Conservation (phyloP, 495 filamentous ascomycete genomes). For the Gamarada debralockiae region DNA sequence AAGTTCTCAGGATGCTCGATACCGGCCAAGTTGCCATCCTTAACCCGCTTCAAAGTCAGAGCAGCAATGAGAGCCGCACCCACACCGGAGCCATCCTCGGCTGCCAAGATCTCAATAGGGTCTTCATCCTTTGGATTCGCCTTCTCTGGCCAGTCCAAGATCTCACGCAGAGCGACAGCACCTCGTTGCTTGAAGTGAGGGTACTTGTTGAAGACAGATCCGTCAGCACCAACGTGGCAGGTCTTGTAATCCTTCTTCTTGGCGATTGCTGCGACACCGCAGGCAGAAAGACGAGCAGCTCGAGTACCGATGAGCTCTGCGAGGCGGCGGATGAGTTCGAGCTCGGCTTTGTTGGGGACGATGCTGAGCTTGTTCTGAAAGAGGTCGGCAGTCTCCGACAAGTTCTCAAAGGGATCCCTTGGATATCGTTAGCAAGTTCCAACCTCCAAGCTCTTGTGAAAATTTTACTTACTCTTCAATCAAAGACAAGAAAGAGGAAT, state of each 20-base stretch:
- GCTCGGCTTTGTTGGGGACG: slow-evolving; percentile 63
- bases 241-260: slow-evolving; percentile 85
- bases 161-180: slow-evolving; percentile 84
- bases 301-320: slow-evolving; percentile 93
- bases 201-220: slow-evolving; percentile 97
- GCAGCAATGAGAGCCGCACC: slow-evolving; percentile 93
- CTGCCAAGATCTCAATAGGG: slow-evolving; percentile 78
- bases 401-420: slow-evolving; percentile 89
- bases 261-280: slow-evolving; percentile 91
- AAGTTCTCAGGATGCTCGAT: slow-evolving; percentile 70
- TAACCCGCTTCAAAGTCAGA: slow-evolving; percentile 81
- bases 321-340: slow-evolving; percentile 80
- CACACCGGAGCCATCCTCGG: slow-evolving; percentile 95
- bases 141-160: slow-evolving; percentile 81
- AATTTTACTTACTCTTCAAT: slow-evolving; percentile 70
- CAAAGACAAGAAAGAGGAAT: slow-evolving; percentile 90
- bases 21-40: slow-evolving; percentile 72
- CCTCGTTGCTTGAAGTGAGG: slow-evolving; percentile 93
- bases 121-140: slow-evolving; percentile 62
- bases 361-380: slow-evolving; percentile 73
- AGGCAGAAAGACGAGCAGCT: slow-evolving; percentile 86
- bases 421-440: not conserved
- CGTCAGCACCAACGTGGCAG: slow-evolving; percentile 94
- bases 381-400: slow-evolving; percentile 77
- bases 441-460: not conserved